Evolutionary conservation across 192 early-diverging fungal genomes (phyloP), one percentile per base, ranked within the genome.

Genomic region (Umbelopsis sp.): DNA sequence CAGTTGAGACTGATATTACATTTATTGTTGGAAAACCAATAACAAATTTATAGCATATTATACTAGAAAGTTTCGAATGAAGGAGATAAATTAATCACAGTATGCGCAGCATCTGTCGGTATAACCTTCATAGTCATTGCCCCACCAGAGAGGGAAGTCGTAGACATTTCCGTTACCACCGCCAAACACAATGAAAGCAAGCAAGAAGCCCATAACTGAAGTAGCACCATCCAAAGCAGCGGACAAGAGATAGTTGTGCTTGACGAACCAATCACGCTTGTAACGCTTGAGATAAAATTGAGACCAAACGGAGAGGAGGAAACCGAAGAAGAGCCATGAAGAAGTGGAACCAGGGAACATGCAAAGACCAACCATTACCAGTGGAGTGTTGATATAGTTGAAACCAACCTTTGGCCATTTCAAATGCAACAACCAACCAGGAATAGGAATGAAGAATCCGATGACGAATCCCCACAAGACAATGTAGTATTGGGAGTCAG

Each of bases 231-330:
- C 92, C 41, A 90, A 53, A 7, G 88, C 90, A 12, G 90, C 89
- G 6, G 83, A 86, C 6, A 90, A 47, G 22, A 93, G 80, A 75
- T 91, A 93, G 73, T 92, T 92, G 79, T 91, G 90, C 36, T 86
- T 90, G 32, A 71, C 75, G 68, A 77, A 93, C 83, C 87, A 89
- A 5, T 45, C 56, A 38, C 79, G 77, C 69, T 83, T 75, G 44
- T 84, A 84, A 77, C 81, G 80, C 75, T 80, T 74, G 8, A 59
- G 20, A 50, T 72, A 85, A 32, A 71, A 65, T 65, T 85, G 83
- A 17, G 84, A 81, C 1, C 86, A 80, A 6, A 83, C 82, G 1
- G 85, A 78, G 2, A 88, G 79, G 71, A 86, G 74, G 69, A 75
- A 81, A 6, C 84, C 86, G 21, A 72, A 44, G 54, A 83, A 83